These are phyloP conservation scores for Spinacia oleracea DNA, from an alignment of 179 eudicot species.

Conservation along the genomic window DNA sequence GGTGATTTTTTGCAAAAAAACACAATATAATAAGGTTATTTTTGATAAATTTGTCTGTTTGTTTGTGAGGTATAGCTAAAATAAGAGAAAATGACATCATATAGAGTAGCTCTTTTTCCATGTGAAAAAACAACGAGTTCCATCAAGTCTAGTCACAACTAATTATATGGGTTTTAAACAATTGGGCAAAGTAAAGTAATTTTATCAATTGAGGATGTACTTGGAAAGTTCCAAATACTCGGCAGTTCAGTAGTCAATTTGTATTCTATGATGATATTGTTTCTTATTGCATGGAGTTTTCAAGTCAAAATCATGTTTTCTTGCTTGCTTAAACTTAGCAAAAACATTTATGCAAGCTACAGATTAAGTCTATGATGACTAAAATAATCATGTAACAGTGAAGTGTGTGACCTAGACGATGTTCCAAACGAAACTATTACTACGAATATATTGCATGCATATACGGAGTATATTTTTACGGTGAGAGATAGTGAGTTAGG, in stretches of 20 bases:
- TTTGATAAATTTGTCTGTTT: no score
- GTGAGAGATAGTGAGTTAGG: no score
- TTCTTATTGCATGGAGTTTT: background rate
- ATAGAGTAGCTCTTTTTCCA: background rate
- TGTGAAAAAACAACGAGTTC: background rate
- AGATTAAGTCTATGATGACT: no score
- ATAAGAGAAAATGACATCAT: background rate
- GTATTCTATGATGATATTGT: background rate
- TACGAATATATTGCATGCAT: no score
- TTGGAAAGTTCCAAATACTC: background rate
- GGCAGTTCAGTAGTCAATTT: constrained; percentile 13
- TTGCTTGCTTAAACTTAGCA: background rate
- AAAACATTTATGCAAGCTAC: constrained; percentile 11
- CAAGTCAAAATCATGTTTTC: constrained; percentile 9
- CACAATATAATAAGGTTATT: no score
- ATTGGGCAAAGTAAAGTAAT: background rate
- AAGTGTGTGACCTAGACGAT: no score
- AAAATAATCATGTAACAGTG: background rate
- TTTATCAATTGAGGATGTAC: background rate
- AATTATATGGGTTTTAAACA: background rate
- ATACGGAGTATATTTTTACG: no score
- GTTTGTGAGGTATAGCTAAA: background rate
- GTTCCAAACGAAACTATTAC: no score
- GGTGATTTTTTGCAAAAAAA: no score
- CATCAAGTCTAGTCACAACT: constrained; percentile 3